Percentiles rank a stretch among this genome's conserved stretches.
These are phyloP conservation scores for Pontederia crassipes DNA, from an alignment of 176 grass and related monocot species.

Conservation along the genomic window DNA sequence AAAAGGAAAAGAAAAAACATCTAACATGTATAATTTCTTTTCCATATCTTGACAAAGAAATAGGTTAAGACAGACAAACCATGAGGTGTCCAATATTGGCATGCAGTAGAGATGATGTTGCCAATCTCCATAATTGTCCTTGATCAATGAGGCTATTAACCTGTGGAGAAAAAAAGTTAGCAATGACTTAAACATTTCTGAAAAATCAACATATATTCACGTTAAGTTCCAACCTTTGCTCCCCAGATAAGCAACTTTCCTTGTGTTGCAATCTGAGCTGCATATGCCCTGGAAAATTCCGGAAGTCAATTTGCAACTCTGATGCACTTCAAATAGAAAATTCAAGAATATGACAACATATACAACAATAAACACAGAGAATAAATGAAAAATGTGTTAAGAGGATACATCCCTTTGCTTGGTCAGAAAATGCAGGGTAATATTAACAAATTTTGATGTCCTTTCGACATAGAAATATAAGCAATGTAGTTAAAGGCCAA, in stretches of 20 bases:
- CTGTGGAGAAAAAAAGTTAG: slow-evolving; percentile 22
- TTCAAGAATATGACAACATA: slow-evolving; percentile 23
- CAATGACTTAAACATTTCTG: neutral
- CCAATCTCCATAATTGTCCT: slow-evolving; percentile 85
- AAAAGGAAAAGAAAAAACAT: neutral
- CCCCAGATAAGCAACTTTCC: slow-evolving; percentile 77
- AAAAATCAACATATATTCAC: slow-evolving; percentile 1
- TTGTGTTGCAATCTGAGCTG: slow-evolving; percentile 48
- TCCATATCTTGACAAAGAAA: neutral
- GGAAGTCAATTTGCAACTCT: neutral
- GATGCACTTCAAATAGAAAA: slow-evolving; percentile 65
- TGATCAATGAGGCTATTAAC: slow-evolving; percentile 84
- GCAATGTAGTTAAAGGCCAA: no score
- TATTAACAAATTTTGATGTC: no score
- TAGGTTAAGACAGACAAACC: slow-evolving; percentile 26
- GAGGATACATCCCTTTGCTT: neutral
- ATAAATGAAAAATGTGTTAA: neutral
- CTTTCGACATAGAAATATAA: no score
- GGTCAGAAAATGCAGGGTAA: no score
- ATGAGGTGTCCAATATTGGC: slow-evolving; percentile 73
- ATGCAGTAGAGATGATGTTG: slow-evolving; percentile 74
- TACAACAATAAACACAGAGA: neutral
- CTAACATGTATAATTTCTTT: neutral
- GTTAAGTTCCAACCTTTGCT: slow-evolving; percentile 62
- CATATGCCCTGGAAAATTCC: slow-evolving; percentile 2